These are phyloP conservation scores for Aspergillus sojae DNA, from an alignment of 2,329 filamentous ascomycete species.

Conservation along the genomic window DNA sequence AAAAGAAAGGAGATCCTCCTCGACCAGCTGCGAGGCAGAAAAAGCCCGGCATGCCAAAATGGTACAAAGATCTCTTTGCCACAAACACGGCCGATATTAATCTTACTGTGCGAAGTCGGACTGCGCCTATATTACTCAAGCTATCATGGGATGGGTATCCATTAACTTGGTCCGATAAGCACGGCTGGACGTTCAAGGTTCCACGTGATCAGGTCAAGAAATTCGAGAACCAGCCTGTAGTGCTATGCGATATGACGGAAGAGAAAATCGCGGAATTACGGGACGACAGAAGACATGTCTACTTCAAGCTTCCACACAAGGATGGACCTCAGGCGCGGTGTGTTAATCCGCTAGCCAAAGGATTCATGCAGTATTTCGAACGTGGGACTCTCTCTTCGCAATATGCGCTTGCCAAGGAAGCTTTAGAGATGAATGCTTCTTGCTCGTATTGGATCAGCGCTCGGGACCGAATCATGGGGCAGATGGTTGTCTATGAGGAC, in stretches of 20 bases:
- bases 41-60: constrained; percentile 89
- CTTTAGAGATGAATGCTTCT: constrained; percentile 96
- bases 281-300: constrained; percentile 67
- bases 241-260: constrained; percentile 73
- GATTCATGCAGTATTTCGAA: constrained; percentile 89
- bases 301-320: constrained; percentile 96
- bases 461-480: constrained; percentile 87
- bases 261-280: constrained; percentile 69
- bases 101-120: constrained; percentile 81
- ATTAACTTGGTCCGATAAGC: constrained; percentile 87
- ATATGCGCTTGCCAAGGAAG: constrained; percentile 88
- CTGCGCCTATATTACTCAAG: constrained; percentile 81
- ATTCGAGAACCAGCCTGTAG: constrained; percentile 72
- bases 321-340: constrained; percentile 86
- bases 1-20: constrained; percentile 80
- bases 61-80: constrained; percentile 89
- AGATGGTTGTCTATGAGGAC: constrained; percentile 87
- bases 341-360: constrained; percentile 84
- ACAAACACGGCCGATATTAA: constrained; percentile 68
- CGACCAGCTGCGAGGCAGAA: constrained; percentile 82
- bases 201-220: constrained; percentile 61
- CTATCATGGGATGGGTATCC: constrained; percentile 89
- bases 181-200: constrained; percentile 91
- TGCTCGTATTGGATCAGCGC: constrained; percentile 99
- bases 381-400: constrained; percentile 84